Evolutionary conservation across 2,329 filamentous ascomycete genomes (phyloP).

Genomic region (Aschersonia sp.): DNA sequence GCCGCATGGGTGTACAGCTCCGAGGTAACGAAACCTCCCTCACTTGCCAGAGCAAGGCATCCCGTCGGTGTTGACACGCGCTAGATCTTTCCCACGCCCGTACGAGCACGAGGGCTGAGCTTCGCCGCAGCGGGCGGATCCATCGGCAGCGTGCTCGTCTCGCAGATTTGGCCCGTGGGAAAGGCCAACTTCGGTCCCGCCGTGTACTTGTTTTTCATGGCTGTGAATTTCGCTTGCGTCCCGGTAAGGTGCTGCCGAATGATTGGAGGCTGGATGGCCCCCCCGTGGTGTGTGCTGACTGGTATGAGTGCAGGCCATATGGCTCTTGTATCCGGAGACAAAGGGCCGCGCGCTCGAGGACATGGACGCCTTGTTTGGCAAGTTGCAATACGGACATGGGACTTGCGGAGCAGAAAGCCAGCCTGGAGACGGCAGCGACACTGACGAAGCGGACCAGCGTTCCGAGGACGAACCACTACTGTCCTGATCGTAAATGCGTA

Average conservation of each 20-base stretch:
- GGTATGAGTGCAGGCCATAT: conserved; percentile 18
- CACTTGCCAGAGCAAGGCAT: background rate
- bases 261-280: background rate
- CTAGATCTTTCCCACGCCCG: conserved; percentile 39
- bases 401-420: too few relatives aligned
- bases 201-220: conserved; percentile 45
- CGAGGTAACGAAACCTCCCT: conserved; percentile 22
- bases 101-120: conserved; percentile 41
- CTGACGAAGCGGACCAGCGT: too few relatives aligned
- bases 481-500: too few relatives aligned
- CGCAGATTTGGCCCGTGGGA: conserved; percentile 41
- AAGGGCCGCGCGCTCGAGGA: conserved; percentile 26
- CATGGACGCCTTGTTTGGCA: conserved; percentile 27
- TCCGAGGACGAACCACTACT: too few relatives aligned
- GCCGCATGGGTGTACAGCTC: conserved; percentile 45
- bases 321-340: conserved; percentile 28
- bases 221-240: conserved; percentile 2
- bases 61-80: background rate
- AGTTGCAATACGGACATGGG: background rate
- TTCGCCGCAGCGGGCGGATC: conserved; percentile 38
- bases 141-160: conserved; percentile 38
- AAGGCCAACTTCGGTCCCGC: conserved; percentile 32
- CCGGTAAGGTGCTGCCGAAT: conserved; percentile 4
- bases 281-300: background rate
- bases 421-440: too few relatives aligned